Evolutionary conservation across 257 asterid species (phyloP).

Genomic region (Solanum medicagineum): DNA sequence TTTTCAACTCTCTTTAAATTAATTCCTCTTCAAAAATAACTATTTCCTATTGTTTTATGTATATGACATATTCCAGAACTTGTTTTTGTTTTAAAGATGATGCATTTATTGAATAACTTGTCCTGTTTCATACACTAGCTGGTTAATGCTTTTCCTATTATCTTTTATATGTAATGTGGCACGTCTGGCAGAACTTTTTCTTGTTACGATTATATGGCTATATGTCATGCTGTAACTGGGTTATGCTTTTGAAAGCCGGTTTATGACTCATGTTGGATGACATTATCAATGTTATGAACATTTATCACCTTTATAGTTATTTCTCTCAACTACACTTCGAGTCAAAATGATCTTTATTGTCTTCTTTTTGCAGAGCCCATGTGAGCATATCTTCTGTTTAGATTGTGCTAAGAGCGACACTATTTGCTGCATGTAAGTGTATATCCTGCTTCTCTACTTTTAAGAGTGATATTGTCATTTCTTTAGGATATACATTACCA

Average conservation of each 20-base stretch:
- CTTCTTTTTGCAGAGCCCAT: constrained; percentile 75
- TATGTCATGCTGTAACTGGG: not conserved
- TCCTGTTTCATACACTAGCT: not conserved
- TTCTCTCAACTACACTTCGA: not conserved
- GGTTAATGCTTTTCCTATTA: not conserved
- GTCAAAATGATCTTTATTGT: not conserved
- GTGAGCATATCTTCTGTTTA: constrained; percentile 93
- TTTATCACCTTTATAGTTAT: not conserved
- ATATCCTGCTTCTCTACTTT: not conserved
- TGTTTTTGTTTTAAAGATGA: not conserved
- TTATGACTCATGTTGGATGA: not conserved
- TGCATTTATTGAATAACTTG: not conserved
- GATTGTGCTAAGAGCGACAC: constrained; percentile 94
- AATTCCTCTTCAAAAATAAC: not conserved
- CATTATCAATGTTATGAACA: not conserved
- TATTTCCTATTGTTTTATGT: not conserved
- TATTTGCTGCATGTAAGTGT: constrained; percentile 84
- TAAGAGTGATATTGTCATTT: not conserved
- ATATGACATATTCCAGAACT: not conserved
- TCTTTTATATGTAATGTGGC: not conserved
- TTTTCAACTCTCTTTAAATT: not conserved
- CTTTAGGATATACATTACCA: not conserved
- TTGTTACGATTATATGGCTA: not conserved
- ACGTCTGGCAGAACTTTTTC: not conserved
- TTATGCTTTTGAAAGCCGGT: not conserved